phyloP scores from a whole-genome alignment of 2,329 filamentous ascomycete species.

The Aureobasidium sp. region DNA sequence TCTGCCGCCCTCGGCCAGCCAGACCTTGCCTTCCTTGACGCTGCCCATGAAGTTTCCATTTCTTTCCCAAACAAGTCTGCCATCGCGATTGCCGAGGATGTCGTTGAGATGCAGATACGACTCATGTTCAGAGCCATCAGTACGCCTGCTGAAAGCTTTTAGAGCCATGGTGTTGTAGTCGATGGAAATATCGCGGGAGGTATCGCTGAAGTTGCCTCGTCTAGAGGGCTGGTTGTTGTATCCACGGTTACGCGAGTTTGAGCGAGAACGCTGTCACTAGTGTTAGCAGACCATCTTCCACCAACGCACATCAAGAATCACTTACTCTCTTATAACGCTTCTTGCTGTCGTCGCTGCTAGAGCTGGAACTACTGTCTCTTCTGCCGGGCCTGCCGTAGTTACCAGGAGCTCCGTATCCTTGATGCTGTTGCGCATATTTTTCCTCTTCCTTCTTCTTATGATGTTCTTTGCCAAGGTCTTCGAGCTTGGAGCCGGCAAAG shows the following conservation, averaged over 20 bases:
- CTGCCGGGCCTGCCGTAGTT: neutral
- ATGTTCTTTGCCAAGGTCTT: slow-evolving; percentile 45
- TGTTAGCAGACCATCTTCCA: neutral
- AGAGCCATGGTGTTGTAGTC: slow-evolving; percentile 25
- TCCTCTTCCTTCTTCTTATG: slow-evolving; percentile 30
- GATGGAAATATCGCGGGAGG: slow-evolving; percentile 28
- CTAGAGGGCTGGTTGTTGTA: slow-evolving; percentile 2
- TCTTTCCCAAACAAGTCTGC: slow-evolving; percentile 30
- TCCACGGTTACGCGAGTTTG: neutral
- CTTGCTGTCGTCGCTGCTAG: slow-evolving; percentile 8
- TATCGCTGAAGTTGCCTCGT: slow-evolving; percentile 35
- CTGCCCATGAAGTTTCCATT: slow-evolving; percentile 32
- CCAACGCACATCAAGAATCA: neutral
- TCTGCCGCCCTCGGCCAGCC: slow-evolving; percentile 27
- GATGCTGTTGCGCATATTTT: slow-evolving; percentile 8
- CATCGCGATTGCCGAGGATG: slow-evolving; percentile 32
- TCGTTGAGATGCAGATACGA: slow-evolving; percentile 32
- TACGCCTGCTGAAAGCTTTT: slow-evolving; percentile 30
- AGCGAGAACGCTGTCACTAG: neutral
- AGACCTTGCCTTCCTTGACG: slow-evolving; percentile 25
- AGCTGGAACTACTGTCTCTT: slow-evolving; percentile 12
- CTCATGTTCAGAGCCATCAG: slow-evolving; percentile 28
- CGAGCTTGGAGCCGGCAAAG: slow-evolving; percentile 47
- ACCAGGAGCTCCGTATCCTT: slow-evolving; percentile 1
- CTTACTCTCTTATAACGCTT: neutral